Evolutionary conservation across 495 filamentous ascomycete species (phyloP), one percentile per base, ranked within the genome.

Genomic region (Neurospora tetrasperma): DNA sequence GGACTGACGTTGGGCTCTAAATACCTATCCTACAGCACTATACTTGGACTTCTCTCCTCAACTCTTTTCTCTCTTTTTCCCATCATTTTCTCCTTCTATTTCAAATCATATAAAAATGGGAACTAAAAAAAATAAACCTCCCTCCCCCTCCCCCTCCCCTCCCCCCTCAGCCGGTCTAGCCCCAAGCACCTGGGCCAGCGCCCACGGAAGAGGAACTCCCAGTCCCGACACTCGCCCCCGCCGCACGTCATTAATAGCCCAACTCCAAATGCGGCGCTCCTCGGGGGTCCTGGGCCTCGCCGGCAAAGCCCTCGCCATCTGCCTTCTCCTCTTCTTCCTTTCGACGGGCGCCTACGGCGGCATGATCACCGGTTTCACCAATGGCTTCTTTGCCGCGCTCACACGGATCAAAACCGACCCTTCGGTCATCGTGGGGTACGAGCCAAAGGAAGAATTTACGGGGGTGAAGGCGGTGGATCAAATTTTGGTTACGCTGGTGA

Each of bases 401-500:
- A 41, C 38, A 0, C 48, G 59, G 1, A 27, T 43, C 14, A 66
- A 66, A 9, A 48, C 40, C 3, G 72, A 40, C 12, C 41, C 35
- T 12, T 70, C 38, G 20, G 9, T 14, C 16, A 6, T 16, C 2
- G 12, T 9, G 14, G 72, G 31, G 1, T 69, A 69, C 4, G 42
- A 54, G 42, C 18, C 43, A n/a, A 70, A 18, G 35, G 9, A 10
- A 5, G 70, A 75, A 6, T 90, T 87, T 75, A 90, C 86, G 6
- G 88, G 89, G 8, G 46, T 90, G 41, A 71, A 74, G 18, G 74
- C 75, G 0, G 42, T 91, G 18, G 89, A 91, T 72, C 42, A 76
- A 4, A 79, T 86, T 5, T 75, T 90, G 35, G 76, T 83, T 4
- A 69, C 83, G 10, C 70, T 90, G 73, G 83, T 84, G 2, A 78